phyloP scores from a whole-genome alignment of 148 eudicot species.

The Tetragonia tetragonoides region DNA sequence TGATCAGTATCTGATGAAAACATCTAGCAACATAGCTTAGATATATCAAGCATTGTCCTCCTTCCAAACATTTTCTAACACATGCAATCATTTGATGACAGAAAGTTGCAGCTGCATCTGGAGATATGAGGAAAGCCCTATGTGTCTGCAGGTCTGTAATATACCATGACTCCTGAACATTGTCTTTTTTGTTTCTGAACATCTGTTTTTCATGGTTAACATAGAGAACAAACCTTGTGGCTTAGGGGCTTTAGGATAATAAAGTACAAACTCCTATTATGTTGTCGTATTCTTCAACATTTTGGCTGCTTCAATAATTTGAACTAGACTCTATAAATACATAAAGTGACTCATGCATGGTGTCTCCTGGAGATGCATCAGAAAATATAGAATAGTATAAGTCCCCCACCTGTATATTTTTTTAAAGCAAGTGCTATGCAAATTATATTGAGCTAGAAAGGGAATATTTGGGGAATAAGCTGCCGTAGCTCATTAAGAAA shows the following conservation, averaged over 20 bases:
- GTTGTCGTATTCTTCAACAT: neutral
- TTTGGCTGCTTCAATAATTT: neutral
- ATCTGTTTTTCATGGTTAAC: neutral
- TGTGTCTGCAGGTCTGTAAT: slow-evolving; percentile 73
- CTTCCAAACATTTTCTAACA: slow-evolving; percentile 4
- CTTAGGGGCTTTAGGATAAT: too few relatives aligned
- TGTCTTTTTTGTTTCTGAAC: neutral
- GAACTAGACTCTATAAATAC: neutral
- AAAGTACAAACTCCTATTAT: neutral
- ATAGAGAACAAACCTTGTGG: too few relatives aligned
- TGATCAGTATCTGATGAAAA: neutral
- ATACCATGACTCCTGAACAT: neutral
- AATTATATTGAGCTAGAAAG: neutral
- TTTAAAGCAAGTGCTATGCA: neutral
- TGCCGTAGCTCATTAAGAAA: neutral
- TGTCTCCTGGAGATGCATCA: neutral
- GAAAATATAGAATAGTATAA: neutral
- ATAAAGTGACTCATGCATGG: neutral
- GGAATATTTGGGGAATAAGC: neutral
- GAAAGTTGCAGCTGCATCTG: slow-evolving; percentile 98
- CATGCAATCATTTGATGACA: slow-evolving; percentile 34
- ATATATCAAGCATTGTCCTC: neutral
- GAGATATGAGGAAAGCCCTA: slow-evolving; percentile 96
- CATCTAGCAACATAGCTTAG: neutral
- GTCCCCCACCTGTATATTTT: neutral